Evolutionary conservation across 805 yeast species (phyloP).

Genomic region (Candida broadrunensis): DNA sequence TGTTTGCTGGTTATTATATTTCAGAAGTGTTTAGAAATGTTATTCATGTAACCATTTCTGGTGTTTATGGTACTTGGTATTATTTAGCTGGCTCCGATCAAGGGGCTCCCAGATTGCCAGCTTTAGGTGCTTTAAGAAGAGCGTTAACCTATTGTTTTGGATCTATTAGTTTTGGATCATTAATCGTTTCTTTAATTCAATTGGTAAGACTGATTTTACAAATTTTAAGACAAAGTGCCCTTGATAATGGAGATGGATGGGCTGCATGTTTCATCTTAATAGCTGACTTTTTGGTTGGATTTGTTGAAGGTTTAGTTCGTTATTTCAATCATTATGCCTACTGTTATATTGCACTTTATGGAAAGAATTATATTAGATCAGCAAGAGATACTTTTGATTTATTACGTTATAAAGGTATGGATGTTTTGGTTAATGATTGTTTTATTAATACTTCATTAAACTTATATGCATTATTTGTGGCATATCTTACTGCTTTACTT

Average conservation of each 20-base stretch:
- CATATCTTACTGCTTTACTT: slow-evolving; percentile 56
- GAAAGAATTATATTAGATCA: slow-evolving; percentile 68
- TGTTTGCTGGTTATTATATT: slow-evolving; percentile 80
- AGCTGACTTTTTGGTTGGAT: slow-evolving; percentile 56
- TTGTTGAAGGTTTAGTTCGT: slow-evolving; percentile 74
- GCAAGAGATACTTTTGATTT: slow-evolving; percentile 83
- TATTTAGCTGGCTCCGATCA: slow-evolving; percentile 72
- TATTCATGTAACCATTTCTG: slow-evolving; percentile 77
- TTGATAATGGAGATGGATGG: slow-evolving; percentile 49
- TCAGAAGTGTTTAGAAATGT: slow-evolving; percentile 80
- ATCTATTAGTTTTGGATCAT: slow-evolving; percentile 81
- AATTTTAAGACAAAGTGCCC: slow-evolving; percentile 50
- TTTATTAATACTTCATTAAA: slow-evolving; percentile 74
- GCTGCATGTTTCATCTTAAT: slow-evolving; percentile 52
- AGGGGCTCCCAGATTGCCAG: slow-evolving; percentile 77
- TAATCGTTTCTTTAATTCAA: slow-evolving; percentile 70
- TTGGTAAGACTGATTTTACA: slow-evolving; percentile 55
- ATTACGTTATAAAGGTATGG: slow-evolving; percentile 75
- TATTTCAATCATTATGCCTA: slow-evolving; percentile 92
- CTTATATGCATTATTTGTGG: slow-evolving; percentile 72
- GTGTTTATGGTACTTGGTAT: slow-evolving; percentile 90
- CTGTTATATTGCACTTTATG: slow-evolving; percentile 83
- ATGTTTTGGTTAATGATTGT: slow-evolving; percentile 81
- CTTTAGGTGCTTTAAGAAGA: slow-evolving; percentile 74
- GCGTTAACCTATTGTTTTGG: slow-evolving; percentile 87